Base-by-base conservation (phyloP, 805 yeast species). In the Metschnikowia koreensis region DNA sequence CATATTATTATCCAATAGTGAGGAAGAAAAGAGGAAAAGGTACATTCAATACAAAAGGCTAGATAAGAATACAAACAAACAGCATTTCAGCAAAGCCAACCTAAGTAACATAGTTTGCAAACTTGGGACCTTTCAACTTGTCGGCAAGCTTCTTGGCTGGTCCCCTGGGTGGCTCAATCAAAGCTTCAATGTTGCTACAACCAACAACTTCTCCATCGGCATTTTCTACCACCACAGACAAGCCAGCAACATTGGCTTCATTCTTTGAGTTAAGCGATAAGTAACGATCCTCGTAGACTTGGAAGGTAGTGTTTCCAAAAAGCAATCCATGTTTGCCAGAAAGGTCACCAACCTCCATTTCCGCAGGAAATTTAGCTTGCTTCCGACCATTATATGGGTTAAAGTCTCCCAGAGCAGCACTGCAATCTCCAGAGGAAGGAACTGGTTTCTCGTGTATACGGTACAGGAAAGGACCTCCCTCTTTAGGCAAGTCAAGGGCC, bases 321-420 rank as follows among this genome's bases (percentile, higher is more conserved):
- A 86, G 81, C 68, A 69, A 76, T 8, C 92, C 92, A 67, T 86
- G 90, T 66, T 86, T 86, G 41, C 92, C 92, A 39, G 87, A 80
- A 59, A 86, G 79, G 61, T 86, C 92, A 52, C 92, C 92, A 38
- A 86, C 80, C 66, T 82, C 83, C 64, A 89, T 84, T 38, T 65
- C 71, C 8, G 83, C 66, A 31, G 65, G 56, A 48, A 76, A 82
- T 66, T 88, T 83, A 43, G 71, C 75, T 22, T 74, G 66, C 7
- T 78, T 67, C 16, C 10, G 34, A 7, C 88, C 84, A 15, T 44
- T 63, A 62, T 78, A 84, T 6, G 91, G 91, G 61, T 86, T 84
- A 53, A 86, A 81, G 58, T 82, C 84, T 11, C 36, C 47, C 13
- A 82, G 84, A 22, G 81, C 76, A 11, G 70, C 73, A 33, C 76